A percentile compares a stretch with the other conserved stretches of the same genome.
These are phyloP conservation scores for Calonectria montana DNA, from an alignment of 2,329 filamentous ascomycete genomes.

Conservation along the genomic window DNA sequence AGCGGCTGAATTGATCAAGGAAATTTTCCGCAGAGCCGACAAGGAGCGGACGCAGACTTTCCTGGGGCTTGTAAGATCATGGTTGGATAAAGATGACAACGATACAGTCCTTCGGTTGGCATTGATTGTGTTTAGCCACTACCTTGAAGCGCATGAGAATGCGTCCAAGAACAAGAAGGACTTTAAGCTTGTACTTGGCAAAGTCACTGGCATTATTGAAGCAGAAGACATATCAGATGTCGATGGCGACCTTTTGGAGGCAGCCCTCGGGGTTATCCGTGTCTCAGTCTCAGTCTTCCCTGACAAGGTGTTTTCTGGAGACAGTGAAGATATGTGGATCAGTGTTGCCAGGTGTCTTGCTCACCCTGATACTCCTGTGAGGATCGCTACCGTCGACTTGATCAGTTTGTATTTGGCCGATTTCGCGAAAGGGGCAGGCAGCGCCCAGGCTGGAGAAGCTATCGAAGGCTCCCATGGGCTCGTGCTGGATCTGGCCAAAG, in stretches of 20 bases:
- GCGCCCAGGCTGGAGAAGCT: constrained; percentile 64
- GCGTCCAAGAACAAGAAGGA: constrained; percentile 74
- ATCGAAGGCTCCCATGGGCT: constrained; percentile 79
- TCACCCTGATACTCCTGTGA: constrained; percentile 79
- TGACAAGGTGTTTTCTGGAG: constrained; percentile 68
- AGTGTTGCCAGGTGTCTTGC: constrained; percentile 75
- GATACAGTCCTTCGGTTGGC: constrained; percentile 76
- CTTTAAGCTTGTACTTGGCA: constrained; percentile 69
- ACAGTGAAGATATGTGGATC: constrained; percentile 76
- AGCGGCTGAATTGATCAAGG: constrained; percentile 82
- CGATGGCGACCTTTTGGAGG: constrained; percentile 80
- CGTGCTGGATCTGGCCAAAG: constrained; percentile 70
- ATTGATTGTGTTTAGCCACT: constrained; percentile 84
- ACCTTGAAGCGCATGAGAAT: constrained; percentile 77
- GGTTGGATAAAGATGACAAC: constrained; percentile 82
- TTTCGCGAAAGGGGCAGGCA: constrained; percentile 71
- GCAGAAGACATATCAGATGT: constrained; percentile 63
- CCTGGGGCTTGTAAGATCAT: constrained; percentile 76
- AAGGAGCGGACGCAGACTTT: constrained; percentile 78
- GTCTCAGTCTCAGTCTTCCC: constrained; percentile 77
- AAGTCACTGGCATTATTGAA: constrained; percentile 63
- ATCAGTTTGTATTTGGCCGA: constrained; percentile 84
- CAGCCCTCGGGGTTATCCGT: constrained; percentile 75
- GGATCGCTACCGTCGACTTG: constrained; percentile 79
- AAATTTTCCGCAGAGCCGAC: constrained; percentile 83